Conservation (phyloP, 768 basidiomycete species). For the Xerocomellus intermedius region DNA sequence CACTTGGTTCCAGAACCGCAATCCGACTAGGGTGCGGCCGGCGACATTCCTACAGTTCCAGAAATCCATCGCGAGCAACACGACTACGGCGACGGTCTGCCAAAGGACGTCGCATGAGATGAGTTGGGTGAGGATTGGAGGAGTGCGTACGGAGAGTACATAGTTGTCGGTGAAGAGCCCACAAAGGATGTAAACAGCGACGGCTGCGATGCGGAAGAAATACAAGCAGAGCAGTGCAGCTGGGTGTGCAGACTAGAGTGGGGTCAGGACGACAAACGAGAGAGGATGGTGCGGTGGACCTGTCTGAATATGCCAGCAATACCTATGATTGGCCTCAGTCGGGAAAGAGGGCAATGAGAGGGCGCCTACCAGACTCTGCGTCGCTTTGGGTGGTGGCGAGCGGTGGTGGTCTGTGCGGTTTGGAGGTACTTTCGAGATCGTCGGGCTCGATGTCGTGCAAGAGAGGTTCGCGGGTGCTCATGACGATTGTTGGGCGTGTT, state of each 20-base stretch:
- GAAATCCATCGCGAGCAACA: slow-evolving; percentile 95
- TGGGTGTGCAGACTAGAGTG: slow-evolving; percentile 70
- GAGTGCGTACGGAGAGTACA: slow-evolving; percentile 77
- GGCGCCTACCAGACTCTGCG: slow-evolving; percentile 66
- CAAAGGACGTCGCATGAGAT: neutral
- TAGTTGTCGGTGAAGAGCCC: slow-evolving; percentile 89
- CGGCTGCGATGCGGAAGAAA: slow-evolving; percentile 84
- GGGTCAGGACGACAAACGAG: slow-evolving; percentile 13
- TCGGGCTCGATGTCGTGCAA: slow-evolving; percentile 88
- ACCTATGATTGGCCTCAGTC: slow-evolving; percentile 37
- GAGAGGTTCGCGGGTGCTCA: slow-evolving; percentile 64
- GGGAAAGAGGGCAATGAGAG: neutral
- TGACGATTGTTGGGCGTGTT: slow-evolving; percentile 18
- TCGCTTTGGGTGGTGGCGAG: slow-evolving; percentile 60
- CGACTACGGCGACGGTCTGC: slow-evolving; percentile 90
- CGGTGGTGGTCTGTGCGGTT: slow-evolving; percentile 34
- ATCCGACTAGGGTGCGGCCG: slow-evolving; percentile 88
- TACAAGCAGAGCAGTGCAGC: slow-evolving; percentile 84
- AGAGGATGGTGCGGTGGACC: slow-evolving; percentile 38
- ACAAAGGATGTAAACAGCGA: slow-evolving; percentile 89
- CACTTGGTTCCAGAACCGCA: slow-evolving; percentile 97
- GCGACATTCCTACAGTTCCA: slow-evolving; percentile 99
- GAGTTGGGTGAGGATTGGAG: neutral
- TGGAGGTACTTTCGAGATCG: slow-evolving; percentile 45
- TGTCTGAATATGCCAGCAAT: slow-evolving; percentile 76